Evolutionary conservation across 257 asterid genomes (phyloP).

Genomic region (Nicotiana attenuata): DNA sequence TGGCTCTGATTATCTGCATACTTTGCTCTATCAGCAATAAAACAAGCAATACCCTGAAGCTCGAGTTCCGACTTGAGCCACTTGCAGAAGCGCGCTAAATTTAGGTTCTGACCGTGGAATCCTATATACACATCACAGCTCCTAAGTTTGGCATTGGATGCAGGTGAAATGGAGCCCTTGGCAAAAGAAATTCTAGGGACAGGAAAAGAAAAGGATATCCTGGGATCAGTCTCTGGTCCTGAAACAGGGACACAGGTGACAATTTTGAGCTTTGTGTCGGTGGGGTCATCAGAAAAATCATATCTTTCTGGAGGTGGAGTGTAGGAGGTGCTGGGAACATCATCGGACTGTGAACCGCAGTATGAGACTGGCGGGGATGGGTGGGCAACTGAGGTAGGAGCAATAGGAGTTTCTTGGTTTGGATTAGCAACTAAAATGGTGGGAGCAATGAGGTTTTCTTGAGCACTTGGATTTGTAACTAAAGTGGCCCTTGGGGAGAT

Average conservation of each 20-base stretch:
- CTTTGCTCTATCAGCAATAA: slow-evolving; percentile 72
- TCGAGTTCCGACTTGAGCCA: slow-evolving; percentile 93
- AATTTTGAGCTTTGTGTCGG: slow-evolving; percentile 47
- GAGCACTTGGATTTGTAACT: slow-evolving; percentile 15
- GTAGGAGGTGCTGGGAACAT: slow-evolving; percentile 78
- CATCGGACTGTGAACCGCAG: slow-evolving; percentile 75
- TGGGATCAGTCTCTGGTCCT: slow-evolving; percentile 40
- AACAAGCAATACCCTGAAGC: slow-evolving; percentile 84
- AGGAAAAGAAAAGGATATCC: slow-evolving; percentile 79
- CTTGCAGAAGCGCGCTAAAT: slow-evolving; percentile 62
- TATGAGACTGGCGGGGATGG: slow-evolving; percentile 66
- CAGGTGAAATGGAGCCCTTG: slow-evolving; percentile 57
- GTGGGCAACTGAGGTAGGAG: slow-evolving; percentile 34
- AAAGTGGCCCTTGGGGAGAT: slow-evolving; percentile 71
- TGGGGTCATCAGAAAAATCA: slow-evolving; percentile 37
- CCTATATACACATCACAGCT: slow-evolving; percentile 91
- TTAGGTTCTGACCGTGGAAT: slow-evolving; percentile 65
- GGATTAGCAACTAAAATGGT: background rate
- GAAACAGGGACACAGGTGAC: slow-evolving; percentile 56
- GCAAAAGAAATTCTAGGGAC: slow-evolving; percentile 80
- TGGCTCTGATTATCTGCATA: slow-evolving; percentile 78
- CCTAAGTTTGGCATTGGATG: slow-evolving; percentile 68
- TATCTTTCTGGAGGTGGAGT: slow-evolving; percentile 65
- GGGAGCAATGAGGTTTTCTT: slow-evolving; percentile 39
- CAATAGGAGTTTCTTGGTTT: background rate